phyloP scores from a whole-genome alignment of 257 asterid genomes.

The Solanum dulcamara region DNA sequence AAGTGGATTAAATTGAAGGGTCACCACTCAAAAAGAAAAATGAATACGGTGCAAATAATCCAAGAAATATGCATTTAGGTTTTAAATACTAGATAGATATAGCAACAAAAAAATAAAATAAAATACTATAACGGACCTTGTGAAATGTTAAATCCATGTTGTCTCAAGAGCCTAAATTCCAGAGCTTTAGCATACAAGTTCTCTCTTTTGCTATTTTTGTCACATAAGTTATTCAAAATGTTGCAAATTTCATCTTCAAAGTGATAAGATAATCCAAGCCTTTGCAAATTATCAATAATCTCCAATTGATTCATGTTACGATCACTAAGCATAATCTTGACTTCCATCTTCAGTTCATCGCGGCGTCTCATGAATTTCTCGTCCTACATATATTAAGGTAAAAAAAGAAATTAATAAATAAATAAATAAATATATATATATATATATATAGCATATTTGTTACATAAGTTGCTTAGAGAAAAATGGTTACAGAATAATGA shows the following conservation, averaged over 20 bases:
- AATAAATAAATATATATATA: not conserved
- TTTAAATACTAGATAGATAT: not conserved
- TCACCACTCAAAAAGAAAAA: too few species aligned
- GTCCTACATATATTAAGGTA: not conserved
- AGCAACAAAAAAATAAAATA: not conserved
- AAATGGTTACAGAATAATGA: slow-evolving; percentile 15
- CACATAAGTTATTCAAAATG: not conserved
- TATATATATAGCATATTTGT: not conserved
- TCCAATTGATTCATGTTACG: slow-evolving; percentile 1
- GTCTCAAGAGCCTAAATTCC: slow-evolving; percentile 25
- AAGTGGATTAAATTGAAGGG: not conserved
- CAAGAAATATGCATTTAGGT: not conserved
- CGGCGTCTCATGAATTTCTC: slow-evolving; percentile 5
- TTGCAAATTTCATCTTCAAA: slow-evolving; percentile 15
- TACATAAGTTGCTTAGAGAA: not conserved
- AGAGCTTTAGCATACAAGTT: slow-evolving; percentile 20
- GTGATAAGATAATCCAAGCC: slow-evolving; percentile 22
- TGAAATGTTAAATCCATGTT: slow-evolving; percentile 19
- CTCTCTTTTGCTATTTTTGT: not conserved
- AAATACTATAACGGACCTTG: slow-evolving; percentile 16
- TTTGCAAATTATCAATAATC: slow-evolving; percentile 24
- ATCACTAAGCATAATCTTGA: slow-evolving; percentile 10
- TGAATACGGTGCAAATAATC: not conserved
- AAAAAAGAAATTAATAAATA: not conserved
- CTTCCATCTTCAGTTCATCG: slow-evolving; percentile 9